phyloP scores from a whole-genome alignment of 2,329 filamentous ascomycete genomes.

The Clonostachys rosea region DNA sequence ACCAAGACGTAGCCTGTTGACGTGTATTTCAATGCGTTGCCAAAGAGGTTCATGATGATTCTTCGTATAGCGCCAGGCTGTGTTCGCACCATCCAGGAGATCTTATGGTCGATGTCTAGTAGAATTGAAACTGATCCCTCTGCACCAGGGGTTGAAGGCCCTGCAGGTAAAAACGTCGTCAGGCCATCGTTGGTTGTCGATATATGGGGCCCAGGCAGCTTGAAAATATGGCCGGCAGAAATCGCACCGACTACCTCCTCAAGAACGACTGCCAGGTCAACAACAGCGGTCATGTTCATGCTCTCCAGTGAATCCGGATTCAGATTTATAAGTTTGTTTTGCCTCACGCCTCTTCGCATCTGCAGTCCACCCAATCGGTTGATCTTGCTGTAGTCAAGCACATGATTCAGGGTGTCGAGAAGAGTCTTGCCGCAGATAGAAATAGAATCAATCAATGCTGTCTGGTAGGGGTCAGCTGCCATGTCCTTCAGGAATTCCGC shows the following conservation, averaged over 20 bases:
- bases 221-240: constrained; percentile 27
- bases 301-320: constrained; percentile 21
- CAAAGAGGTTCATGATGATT: constrained; percentile 59
- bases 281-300: constrained; percentile 19
- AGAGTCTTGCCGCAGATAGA: constrained; percentile 41
- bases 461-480: constrained; percentile 26
- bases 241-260: constrained; percentile 33
- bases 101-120: constrained; percentile 40
- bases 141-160: not conserved
- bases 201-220: not conserved
- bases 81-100: constrained; percentile 46
- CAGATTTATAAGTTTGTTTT: constrained; percentile 10
- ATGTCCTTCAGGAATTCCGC: constrained; percentile 43
- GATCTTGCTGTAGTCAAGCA: constrained; percentile 37
- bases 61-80: constrained; percentile 45
- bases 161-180: no score
- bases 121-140: constrained; percentile 33
- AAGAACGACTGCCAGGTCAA: constrained; percentile 24
- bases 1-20: constrained; percentile 43
- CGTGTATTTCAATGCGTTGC: constrained; percentile 61
- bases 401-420: constrained; percentile 43
- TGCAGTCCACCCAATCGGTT: constrained; percentile 22
- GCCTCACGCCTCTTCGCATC: constrained; percentile 9
- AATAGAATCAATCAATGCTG: constrained; percentile 35
- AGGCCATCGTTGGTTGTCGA: not conserved